Evolutionary conservation across 2,329 filamentous ascomycete species (phyloP), one percentile per base, ranked within the genome.

Genomic region (Cladosporium sp.): DNA sequence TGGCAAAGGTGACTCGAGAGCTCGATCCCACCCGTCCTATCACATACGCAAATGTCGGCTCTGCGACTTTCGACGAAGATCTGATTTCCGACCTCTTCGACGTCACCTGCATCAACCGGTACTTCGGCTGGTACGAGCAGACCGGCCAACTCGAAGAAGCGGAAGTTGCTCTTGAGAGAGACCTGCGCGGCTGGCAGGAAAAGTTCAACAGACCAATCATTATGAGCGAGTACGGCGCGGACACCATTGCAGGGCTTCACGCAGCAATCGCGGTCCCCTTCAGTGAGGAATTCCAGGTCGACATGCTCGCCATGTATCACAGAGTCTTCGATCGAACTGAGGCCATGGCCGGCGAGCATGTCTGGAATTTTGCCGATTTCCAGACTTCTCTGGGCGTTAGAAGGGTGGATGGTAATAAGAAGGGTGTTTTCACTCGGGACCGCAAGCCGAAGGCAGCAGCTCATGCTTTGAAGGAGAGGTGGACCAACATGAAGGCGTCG

Each of bases 161-260:
- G 18, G 45, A 49, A 24, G 20, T 42, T 11, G 45, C 36, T 9
- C 45, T 49, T 13, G 37, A 42, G 15, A 18, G 22, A 12, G 45
- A 49, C 5, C 12, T 49, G 22, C 37, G 17, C 6, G 37, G 19
- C 7, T 49, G 45, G 45, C 24, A 32, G 13, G 45, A 42, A 5
- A 49, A 30, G 17, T 49, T 30, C 18, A 15, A 40, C 4, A 15
- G 38, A 13, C 45, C 45, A 1, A 42, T 49, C 37, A 49, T 49
- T 24, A 49, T 49, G 45, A 32, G n/a, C 13, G 45, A 49, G 30
- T 49, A 49, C 37, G 45, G 45, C 27, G 45, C 45, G 7, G 45
- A 49, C 27, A 49, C 45, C 4, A 29, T 49, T 15, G 15, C 45
- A 17, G 45, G 45, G 2, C 27, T 49, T 4, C 45, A 49, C 37